Percentiles rank a stretch among this genome's conserved stretches.
These are phyloP conservation scores for Quercus parvula DNA, from an alignment of 306 rosid species.

Conservation along the genomic window DNA sequence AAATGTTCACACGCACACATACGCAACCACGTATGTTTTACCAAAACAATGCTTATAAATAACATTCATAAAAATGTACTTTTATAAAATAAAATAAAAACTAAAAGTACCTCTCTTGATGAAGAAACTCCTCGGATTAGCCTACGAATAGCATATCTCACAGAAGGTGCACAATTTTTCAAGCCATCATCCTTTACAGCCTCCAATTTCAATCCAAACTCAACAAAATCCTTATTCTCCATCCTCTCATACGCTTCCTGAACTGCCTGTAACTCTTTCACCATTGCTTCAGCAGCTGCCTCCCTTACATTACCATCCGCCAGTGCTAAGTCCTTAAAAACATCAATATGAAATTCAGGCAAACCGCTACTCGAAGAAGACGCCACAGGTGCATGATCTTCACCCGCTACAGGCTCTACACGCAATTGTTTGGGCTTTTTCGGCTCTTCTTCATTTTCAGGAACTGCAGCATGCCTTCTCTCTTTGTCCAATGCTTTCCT, in stretches of 20 bases:
- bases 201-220: constrained; percentile 71
- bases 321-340: constrained; percentile 80
- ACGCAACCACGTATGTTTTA: neutral
- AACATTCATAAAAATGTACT: neutral
- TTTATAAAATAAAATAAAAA: neutral
- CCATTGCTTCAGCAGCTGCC: constrained; percentile 63
- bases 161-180: constrained; percentile 91
- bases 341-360: constrained; percentile 86
- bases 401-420: constrained; percentile 19
- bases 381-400: neutral
- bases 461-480: constrained; percentile 22
- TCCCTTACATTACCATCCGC: constrained; percentile 47
- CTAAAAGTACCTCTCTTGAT: constrained; percentile 67
- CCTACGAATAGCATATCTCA: constrained; percentile 84
- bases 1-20: too few relatives aligned
- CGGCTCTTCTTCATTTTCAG: constrained; percentile 12
- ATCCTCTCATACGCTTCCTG: constrained; percentile 65
- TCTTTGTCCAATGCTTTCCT: constrained; percentile 64
- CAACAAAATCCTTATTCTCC: constrained; percentile 51
- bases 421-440: constrained; percentile 6
- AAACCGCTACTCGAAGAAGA: constrained; percentile 28
- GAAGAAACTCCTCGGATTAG: constrained; percentile 95
- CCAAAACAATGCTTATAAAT: neutral
- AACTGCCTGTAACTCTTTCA: constrained; percentile 64
- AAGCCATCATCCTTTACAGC: constrained; percentile 93